Base-by-base conservation (phyloP, 1,284 basidiomycete species). In the Grifola frondosa region DNA sequence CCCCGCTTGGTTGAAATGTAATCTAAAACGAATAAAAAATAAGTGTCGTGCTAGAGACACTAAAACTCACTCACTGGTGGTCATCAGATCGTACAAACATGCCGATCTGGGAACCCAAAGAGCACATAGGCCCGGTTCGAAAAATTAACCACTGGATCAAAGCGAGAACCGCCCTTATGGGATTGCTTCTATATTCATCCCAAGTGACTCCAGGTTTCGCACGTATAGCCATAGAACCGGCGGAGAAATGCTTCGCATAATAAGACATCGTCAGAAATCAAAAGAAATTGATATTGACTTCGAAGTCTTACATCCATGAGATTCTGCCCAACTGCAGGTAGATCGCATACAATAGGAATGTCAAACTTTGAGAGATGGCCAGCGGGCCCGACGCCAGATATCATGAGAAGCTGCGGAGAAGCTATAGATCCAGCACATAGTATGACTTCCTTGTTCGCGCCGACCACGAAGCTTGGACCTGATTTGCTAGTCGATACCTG, bases 81-180 rank as follows among this genome's bases (percentile, higher is more conserved):
- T 67, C 61, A 28, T 64, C 62, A 5, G 62, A 59, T 28, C 63
- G 58, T 7, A 65, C 41, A 37, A 67, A 67, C 1, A 56, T 51
- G 5, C 47, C 62, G 6, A 47, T 49, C 12, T 44, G 55, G 30
- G 29, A 39, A 39, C 24, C 37, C 39, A 55, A 39, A 13, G 19
- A 30, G 3, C 51, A 28, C 37, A 63, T 43, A 9, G 65, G 60
- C 3, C 69, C 70, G 8, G 39, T 58, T 5, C 63, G 61, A 23
- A 45, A 51, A 1, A 59, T 16, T 9, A 66, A 26, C 67, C 67
- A 70, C 30, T 58, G 47, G 5, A 58, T 5, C 25, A 68, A 47
- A 2, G 58, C 57, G 3, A 57, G 31, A 6, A 61, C 23, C 2
- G 52, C 58, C 6, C 41, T 42, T 17, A 61, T n/a, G 2, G 65